Evolutionary conservation across 495 filamentous ascomycete genomes (phyloP), one percentile per base, ranked within the genome.

Genomic region (Xylaria cubensis): DNA sequence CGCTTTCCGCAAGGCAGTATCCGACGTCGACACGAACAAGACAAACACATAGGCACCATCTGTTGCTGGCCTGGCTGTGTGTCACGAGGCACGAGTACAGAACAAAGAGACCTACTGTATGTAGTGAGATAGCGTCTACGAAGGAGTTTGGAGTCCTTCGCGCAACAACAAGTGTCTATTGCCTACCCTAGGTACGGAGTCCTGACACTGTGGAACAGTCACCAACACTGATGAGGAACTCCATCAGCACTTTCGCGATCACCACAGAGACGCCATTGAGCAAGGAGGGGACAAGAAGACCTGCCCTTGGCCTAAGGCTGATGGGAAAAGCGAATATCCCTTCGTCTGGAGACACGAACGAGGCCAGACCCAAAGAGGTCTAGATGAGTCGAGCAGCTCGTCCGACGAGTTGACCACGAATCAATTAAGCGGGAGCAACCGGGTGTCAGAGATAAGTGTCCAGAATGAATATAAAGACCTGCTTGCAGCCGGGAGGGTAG

Each of bases 1-100:
- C 78, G 79, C 85, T 70, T 82, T 85, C 87, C 78, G 88, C 86
- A 81, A 85, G 67, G 88, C 88, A 13, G 10, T 4, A 5, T 2
- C 3, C 3, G 2, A 26, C 50, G 10, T 4, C 21, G 29, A 7
- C 55, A 59, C 2, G 32, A 7, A 3, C 15, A 19, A 0, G 55
- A 59, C 7, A 19, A 7, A 21, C 58, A 61, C 7, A n/a, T 61
- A 6, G 58, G 58, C 34, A 61, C 58, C 0, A 41, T 8, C 5
- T 61, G 58, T 12, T 0, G 12, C 17, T 61, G 29, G 32, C 58
- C 58, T 29, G 32, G 34, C 2, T 61, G 56, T n/a, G n/a, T n/a
- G n/a, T n/a, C n/a, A n/a, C n/a, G n/a, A n/a, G n/a, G n/a, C n/a
- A n/a, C n/a, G n/a, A n/a, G n/a, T n/a, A n/a, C n/a, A n/a, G n/a